These are phyloP conservation scores for Hyaloperonospora brassicae DNA, from an alignment of 352 stramenopile genomes.

Conservation along the genomic window DNA sequence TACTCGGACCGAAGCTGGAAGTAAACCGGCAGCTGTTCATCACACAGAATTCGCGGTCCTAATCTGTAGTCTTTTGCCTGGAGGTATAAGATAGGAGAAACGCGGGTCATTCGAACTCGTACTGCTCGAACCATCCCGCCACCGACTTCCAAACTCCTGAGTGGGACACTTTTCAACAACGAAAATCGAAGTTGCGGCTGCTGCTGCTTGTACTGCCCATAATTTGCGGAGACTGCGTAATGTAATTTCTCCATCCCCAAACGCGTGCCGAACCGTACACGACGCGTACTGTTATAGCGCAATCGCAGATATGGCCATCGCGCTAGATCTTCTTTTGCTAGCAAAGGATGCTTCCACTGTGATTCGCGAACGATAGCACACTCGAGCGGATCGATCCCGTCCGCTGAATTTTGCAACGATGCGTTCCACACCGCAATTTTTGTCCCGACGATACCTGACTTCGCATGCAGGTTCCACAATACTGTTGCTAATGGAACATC, in stretches of 20 bases:
- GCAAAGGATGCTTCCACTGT: slow-evolving; percentile 39
- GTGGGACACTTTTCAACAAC: slow-evolving; percentile 55
- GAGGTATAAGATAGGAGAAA: slow-evolving; percentile 56
- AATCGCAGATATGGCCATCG: slow-evolving; percentile 56
- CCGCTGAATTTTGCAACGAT: slow-evolving; percentile 45
- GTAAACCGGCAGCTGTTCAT: slow-evolving; percentile 51
- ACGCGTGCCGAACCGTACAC: slow-evolving; percentile 30
- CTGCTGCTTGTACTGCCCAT: slow-evolving; percentile 7
- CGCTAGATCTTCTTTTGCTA: slow-evolving; percentile 39
- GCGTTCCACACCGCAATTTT: slow-evolving; percentile 70
- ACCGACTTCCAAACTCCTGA: slow-evolving; percentile 51
- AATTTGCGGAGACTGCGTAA: slow-evolving; percentile 6
- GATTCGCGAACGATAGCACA: slow-evolving; percentile 34
- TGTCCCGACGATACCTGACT: slow-evolving; percentile 35
- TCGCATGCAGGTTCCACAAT: slow-evolving; percentile 42
- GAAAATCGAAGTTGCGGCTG: slow-evolving; percentile 31
- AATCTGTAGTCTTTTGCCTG: slow-evolving; percentile 55
- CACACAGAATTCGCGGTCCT: slow-evolving; percentile 53
- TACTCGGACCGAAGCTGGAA: slow-evolving; percentile 38
- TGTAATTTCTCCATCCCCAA: slow-evolving; percentile 43
- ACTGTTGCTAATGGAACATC: slow-evolving; percentile 32
- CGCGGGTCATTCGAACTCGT: slow-evolving; percentile 36
- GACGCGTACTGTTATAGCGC: slow-evolving; percentile 61
- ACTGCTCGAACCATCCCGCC: slow-evolving; percentile 59
- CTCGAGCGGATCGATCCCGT: slow-evolving; percentile 63